A percentile compares a stretch with the other conserved stretches of the same genome.
phyloP scores from a whole-genome alignment of 2,329 filamentous ascomycete species.

The Claviceps sorghi region DNA sequence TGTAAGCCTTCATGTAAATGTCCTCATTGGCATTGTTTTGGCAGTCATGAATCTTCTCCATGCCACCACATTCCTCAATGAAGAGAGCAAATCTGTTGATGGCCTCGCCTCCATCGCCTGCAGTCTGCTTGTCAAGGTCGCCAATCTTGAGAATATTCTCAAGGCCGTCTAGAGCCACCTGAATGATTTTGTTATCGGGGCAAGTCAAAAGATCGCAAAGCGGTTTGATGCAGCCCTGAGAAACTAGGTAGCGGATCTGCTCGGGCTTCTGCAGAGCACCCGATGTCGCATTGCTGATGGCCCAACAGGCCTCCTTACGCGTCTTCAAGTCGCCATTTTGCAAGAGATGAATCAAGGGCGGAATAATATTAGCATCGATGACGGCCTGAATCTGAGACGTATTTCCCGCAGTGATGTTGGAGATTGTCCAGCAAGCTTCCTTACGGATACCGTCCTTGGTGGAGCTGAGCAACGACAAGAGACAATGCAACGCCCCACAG shows the following conservation, averaged over 20 bases:
- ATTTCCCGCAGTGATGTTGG: conserved; percentile 96
- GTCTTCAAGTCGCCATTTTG: conserved; percentile 98
- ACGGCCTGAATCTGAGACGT: conserved; percentile 95
- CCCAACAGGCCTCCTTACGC: conserved; percentile 98
- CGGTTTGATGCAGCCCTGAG: conserved; percentile 91
- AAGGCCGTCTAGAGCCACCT: conserved; percentile 90
- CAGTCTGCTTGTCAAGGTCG: conserved; percentile 91
- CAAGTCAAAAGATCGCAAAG: conserved; percentile 88
- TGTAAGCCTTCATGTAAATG: conserved; percentile 99
- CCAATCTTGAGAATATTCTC: conserved; percentile 99
- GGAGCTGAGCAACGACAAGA: conserved; percentile 87
- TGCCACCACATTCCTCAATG: conserved; percentile 95
- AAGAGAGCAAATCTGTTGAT: conserved; percentile 97
- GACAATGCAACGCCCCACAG: conserved; percentile 79
- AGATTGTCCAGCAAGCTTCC: conserved; percentile 99
- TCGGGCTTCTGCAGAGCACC: conserved; percentile 97
- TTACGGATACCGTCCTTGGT: conserved; percentile 98
- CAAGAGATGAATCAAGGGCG: conserved; percentile 86
- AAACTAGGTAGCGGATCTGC: conserved; percentile 89
- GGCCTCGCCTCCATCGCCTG: conserved; percentile 55
- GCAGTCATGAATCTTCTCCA: conserved; percentile 99
- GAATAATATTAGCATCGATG: conserved; percentile 92
- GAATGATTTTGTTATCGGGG: conserved; percentile 99
- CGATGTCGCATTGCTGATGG: conserved; percentile 95
- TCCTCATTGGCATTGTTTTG: conserved; percentile 99